Percentiles rank a stretch among this genome's conserved stretches.
phyloP scores from a whole-genome alignment of 108 stramenopile species.

The Stephanodiscus minutulus region DNA sequence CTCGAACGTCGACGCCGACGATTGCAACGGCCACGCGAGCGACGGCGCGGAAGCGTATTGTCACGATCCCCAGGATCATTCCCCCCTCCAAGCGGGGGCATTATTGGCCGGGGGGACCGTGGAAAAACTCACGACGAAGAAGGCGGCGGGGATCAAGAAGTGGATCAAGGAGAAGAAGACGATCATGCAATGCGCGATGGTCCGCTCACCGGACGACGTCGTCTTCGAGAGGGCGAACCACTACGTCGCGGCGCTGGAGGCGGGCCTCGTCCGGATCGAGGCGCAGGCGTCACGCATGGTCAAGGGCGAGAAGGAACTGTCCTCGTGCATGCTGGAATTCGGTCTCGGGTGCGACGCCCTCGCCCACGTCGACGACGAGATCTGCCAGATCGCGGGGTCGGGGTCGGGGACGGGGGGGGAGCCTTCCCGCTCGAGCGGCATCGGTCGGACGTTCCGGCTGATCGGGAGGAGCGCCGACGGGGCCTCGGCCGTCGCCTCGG shows the following conservation, averaged over 20 bases:
- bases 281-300: slow-evolving; percentile 39
- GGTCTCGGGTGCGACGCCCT: slow-evolving; percentile 52
- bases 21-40: slow-evolving; percentile 12
- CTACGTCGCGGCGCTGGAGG: slow-evolving; percentile 48
- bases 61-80: slow-evolving; percentile 15
- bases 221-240: slow-evolving; percentile 46
- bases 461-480: slow-evolving; percentile 55
- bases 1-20: slow-evolving; percentile 22
- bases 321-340: slow-evolving; percentile 48
- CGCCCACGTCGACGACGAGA: slow-evolving; percentile 50
- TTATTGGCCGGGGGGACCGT: slow-evolving; percentile 21
- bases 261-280: slow-evolving; percentile 33
- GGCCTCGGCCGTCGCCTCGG: slow-evolving; percentile 30
- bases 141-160: slow-evolving; percentile 35
- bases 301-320: slow-evolving; percentile 11
- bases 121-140: slow-evolving; percentile 25
- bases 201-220: slow-evolving; percentile 39
- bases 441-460: slow-evolving; percentile 42
- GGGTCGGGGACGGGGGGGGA: slow-evolving; percentile 20
- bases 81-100: not conserved
- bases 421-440: slow-evolving; percentile 23
- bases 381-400: too few species aligned
- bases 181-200: slow-evolving; percentile 23
- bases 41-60: not conserved
- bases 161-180: slow-evolving; percentile 54